These are phyloP conservation scores for Chalciporus sp. DNA, from an alignment of 1,284 basidiomycete genomes.

Conservation along the genomic window DNA sequence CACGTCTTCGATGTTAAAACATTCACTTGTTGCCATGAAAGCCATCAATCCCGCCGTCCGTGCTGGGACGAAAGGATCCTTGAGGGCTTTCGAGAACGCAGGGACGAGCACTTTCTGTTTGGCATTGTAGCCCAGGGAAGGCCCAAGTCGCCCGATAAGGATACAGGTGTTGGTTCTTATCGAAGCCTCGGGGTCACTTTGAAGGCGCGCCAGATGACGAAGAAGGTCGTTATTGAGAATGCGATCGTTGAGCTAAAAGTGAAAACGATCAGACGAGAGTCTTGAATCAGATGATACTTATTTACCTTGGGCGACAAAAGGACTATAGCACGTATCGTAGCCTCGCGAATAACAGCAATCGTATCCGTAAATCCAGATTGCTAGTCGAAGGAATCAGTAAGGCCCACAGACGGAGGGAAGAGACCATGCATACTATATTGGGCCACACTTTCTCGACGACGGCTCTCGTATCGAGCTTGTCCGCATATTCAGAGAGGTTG, in stretches of 20 bases:
- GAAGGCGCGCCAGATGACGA: conserved; percentile 90
- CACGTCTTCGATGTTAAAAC: conserved; percentile 88
- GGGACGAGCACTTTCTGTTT: conserved; percentile 95
- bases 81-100: conserved; percentile 89
- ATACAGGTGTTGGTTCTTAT: conserved; percentile 99
- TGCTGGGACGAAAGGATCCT: conserved; percentile 92
- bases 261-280: not conserved
- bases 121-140: conserved; percentile 83
- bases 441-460: conserved; percentile 94
- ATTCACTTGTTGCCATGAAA: conserved; percentile 92
- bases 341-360: conserved; percentile 91
- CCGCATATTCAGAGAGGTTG: conserved; percentile 80
- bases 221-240: conserved; percentile 97
- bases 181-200: conserved; percentile 89
- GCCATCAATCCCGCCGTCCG: conserved; percentile 96
- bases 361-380: conserved; percentile 96
- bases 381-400: conserved; percentile 41
- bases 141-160: conserved; percentile 89
- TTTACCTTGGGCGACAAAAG: conserved; percentile 82
- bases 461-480: conserved; percentile 84
- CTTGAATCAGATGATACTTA: not conserved
- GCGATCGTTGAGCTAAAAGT: conserved; percentile 76
- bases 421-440: conserved; percentile 66
- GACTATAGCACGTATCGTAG: conserved; percentile 88
- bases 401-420: not conserved